Evolutionary conservation across 2,329 filamentous ascomycete genomes (phyloP), one percentile per base, ranked within the genome.

Genomic region (Trichothecium roseum): DNA sequence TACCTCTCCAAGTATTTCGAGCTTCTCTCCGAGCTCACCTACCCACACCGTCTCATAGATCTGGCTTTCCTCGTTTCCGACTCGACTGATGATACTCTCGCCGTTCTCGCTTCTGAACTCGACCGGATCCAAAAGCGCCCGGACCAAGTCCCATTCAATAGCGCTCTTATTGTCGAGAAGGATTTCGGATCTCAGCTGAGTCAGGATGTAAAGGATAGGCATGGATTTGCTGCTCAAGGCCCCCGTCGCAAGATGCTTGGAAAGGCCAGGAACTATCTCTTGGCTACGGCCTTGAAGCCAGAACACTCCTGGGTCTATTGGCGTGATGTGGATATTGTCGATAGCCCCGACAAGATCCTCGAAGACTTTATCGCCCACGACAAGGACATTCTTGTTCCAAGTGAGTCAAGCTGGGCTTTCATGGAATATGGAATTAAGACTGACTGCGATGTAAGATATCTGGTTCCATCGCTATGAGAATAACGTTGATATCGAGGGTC

Each of bases 301-400:
- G 87, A 96, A 42, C 91, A 98, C 56, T 89, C 87, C 8, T 98
- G 91, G 91, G 88, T 96, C 8, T 96, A 95, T 59, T 98, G 91
- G 91, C 78, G 91, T 40, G 91, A 98, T 56, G 88, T 94, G 34
- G 91, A 98, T 58, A 95, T 98, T 48, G 78, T 84, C 32, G 88
- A 98, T 53, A 94, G 83, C 55, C 86, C 89, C 2, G 72, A 74
- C 43, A 80, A 74, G 52, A 93, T 98, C 41, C 68, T 98, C 24
- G 88, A 98, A 63, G 91, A 98, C 52, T 93, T 98, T 48, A 83
- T 94, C 49, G 84, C 85, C 15, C 91, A 96, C 52, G 84, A 98
- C 57, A 79, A 80, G 53, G 91, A 98, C 57, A 75, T 98, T 40
- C 64, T 98, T 38, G 89, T 96, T 48, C 91, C 91, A 1, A 98